These are phyloP conservation scores for Clarireedia hainanense DNA, from an alignment of 2,329 filamentous ascomycete genomes.

Conservation along the genomic window DNA sequence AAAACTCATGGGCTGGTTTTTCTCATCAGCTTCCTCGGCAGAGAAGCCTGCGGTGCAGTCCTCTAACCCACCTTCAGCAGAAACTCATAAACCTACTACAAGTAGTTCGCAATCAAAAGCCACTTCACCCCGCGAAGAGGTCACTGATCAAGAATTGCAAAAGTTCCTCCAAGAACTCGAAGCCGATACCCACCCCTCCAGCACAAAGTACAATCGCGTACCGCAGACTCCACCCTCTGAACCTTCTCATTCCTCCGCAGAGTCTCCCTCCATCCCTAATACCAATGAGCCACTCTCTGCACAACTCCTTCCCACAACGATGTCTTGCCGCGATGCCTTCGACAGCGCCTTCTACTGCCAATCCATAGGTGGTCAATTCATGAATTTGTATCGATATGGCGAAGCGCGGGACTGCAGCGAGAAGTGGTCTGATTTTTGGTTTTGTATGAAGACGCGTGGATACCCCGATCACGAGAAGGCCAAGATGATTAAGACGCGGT, in stretches of 20 bases:
- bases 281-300: slow-evolving; percentile 45
- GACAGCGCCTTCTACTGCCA: slow-evolving; percentile 94
- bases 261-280: slow-evolving; percentile 8
- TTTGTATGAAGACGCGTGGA: slow-evolving; percentile 82
- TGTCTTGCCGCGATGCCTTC: slow-evolving; percentile 87
- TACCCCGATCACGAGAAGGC: slow-evolving; percentile 52
- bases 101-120: slow-evolving; percentile 9
- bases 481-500: slow-evolving; percentile 32
- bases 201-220: slow-evolving; percentile 24
- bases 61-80: not conserved
- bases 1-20: slow-evolving; percentile 51
- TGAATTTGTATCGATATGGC: slow-evolving; percentile 83
- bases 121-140: slow-evolving; percentile 21
- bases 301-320: slow-evolving; percentile 66
- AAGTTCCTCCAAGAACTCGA: slow-evolving; percentile 30
- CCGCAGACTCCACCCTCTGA: slow-evolving; percentile 13
- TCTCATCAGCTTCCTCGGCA: slow-evolving; percentile 34
- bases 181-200: slow-evolving; percentile 18
- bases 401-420: slow-evolving; percentile 68
- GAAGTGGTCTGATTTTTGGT: slow-evolving; percentile 92
- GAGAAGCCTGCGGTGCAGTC: not conserved
- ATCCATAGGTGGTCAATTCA: slow-evolving; percentile 84
- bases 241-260: slow-evolving; percentile 11
- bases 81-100: slow-evolving; percentile 14
- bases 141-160: slow-evolving; percentile 28